Evolutionary conservation across 1,284 basidiomycete genomes (phyloP).

Genomic region (Sphagnurus paluster): DNA sequence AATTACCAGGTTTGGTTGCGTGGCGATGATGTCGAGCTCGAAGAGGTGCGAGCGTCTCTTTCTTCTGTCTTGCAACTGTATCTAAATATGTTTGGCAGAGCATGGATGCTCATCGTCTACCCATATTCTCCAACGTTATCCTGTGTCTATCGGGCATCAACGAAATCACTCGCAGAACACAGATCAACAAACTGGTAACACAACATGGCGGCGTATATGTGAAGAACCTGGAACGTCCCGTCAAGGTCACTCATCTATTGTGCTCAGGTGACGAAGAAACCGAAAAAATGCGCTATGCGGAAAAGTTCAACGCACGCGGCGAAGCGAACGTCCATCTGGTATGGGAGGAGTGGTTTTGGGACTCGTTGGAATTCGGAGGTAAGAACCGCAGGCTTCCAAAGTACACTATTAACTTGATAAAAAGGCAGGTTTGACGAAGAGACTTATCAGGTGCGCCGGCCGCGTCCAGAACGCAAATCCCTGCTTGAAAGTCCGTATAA

Average conservation of each 20-base stretch:
- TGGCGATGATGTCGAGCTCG: slow-evolving; percentile 73
- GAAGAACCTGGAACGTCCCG: slow-evolving; percentile 65
- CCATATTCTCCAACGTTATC: slow-evolving; percentile 62
- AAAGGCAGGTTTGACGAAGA: slow-evolving; percentile 53
- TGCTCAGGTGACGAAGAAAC: slow-evolving; percentile 60
- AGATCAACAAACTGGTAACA: slow-evolving; percentile 57
- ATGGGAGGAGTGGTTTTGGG: slow-evolving; percentile 89
- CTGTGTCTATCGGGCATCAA: slow-evolving; percentile 58
- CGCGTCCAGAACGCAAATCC: slow-evolving; percentile 54
- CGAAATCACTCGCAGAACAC: slow-evolving; percentile 48
- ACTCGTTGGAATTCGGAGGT: slow-evolving; percentile 71
- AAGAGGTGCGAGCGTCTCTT: slow-evolving; percentile 27
- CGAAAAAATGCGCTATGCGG: slow-evolving; percentile 70
- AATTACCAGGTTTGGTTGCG: too few species aligned
- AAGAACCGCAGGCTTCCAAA: slow-evolving; percentile 15
- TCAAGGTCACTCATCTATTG: slow-evolving; percentile 67
- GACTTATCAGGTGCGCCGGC: slow-evolving; percentile 56
- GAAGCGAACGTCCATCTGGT: slow-evolving; percentile 71
- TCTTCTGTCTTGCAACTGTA: neutral
- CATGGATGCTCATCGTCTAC: slow-evolving; percentile 55
- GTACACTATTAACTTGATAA: neutral
- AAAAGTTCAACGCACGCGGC: slow-evolving; percentile 63
- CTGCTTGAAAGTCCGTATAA: slow-evolving; percentile 29
- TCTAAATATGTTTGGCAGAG: slow-evolving; percentile 40
- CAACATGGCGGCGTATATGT: slow-evolving; percentile 57